Base-by-base conservation (phyloP, 2,329 filamentous ascomycete genomes). In the Talaromyces sp. region DNA sequence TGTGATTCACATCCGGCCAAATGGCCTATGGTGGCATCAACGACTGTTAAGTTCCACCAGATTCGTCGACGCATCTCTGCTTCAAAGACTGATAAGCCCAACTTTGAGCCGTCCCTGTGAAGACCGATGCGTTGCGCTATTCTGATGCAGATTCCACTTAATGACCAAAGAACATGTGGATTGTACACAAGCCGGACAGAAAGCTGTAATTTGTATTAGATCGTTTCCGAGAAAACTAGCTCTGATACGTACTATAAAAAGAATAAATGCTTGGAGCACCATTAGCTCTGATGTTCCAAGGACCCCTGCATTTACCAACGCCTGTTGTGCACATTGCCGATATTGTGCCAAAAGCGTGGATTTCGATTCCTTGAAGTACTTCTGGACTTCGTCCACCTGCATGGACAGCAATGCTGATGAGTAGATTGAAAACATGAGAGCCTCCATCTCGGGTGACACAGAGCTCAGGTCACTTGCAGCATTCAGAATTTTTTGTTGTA, bases 91-190 rank as follows among this genome's bases (percentile, higher is more conserved):
- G 83, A 79, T 1, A 89, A 78, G 1, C 83, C 83, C 6, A 87
- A 78, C 19, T 77, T 74, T 66, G 84, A 82, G 41, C 86, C 87
- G 66, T 90, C 87, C 13, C 85, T 82, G 67, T 90, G 87, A 57
- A 90, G 80, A 0, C 88, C 88, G 82, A 90, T 87, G 71, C 88
- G 87, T 71, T 89, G 85, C 1, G 87, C 87, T 61, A 90, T 86
- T 22, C 88, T 83, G 39, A 90, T 80, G 5, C 86, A 80, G 17
- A 87, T 79, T 4, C 87, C 87, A 61, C 85, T 86, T 25, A 89
- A 71, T 50, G 88, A 83, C 85, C 86, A 89, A 4, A 84, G 80
- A 1, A 84, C 83, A 68, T 88, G 85, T 2, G 83, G 82, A 67
- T 87, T 84, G 70, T 86, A 86, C 6, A 84, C 82, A 39, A 85